A percentile compares a stretch with the other conserved stretches of the same genome.
Conservation (phyloP, 352 stramenopile genomes). For the Pythium rhizo-oryzae region DNA sequence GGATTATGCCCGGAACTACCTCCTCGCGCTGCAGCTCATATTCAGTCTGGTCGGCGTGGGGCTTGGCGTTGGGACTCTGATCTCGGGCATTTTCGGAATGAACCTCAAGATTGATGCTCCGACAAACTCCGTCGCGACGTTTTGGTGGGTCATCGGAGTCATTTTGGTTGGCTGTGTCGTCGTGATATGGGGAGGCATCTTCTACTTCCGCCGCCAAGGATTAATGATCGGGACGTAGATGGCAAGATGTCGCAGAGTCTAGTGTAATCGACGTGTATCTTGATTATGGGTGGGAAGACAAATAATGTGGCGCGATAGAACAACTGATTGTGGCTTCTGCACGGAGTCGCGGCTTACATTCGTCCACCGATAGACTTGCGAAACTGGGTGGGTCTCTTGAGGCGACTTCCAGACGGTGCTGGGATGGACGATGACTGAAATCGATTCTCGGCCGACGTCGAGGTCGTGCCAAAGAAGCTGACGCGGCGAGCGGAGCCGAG, state of each 20-base stretch:
- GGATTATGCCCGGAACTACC: slow-evolving; percentile 54
- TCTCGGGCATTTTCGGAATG: slow-evolving; percentile 52
- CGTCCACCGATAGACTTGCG: slow-evolving; percentile 32
- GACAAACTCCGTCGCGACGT: slow-evolving; percentile 27
- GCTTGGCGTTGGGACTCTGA: slow-evolving; percentile 42
- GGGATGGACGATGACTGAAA: slow-evolving; percentile 19
- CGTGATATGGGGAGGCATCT: slow-evolving; percentile 31
- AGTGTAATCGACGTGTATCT: slow-evolving; percentile 1
- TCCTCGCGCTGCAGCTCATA: slow-evolving; percentile 48
- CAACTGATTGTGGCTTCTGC: neutral
- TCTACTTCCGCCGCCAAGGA: slow-evolving; percentile 33
- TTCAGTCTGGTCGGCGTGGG: slow-evolving; percentile 41
- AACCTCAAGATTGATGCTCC: slow-evolving; percentile 41
- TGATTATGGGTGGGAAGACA: neutral
- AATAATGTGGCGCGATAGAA: neutral
- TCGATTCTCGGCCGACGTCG: neutral
- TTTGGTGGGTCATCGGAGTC: slow-evolving; percentile 37
- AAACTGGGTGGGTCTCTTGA: slow-evolving; percentile 32
- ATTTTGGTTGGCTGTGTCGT: slow-evolving; percentile 31
- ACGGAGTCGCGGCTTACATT: slow-evolving; percentile 8
- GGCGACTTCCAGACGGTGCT: slow-evolving; percentile 17
- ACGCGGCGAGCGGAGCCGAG: slow-evolving; percentile 19
- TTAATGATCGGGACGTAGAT: slow-evolving; percentile 31
- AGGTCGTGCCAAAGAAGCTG: slow-evolving; percentile 24
- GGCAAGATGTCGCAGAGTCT: neutral